Evolutionary conservation across 2,329 filamentous ascomycete genomes (phyloP), one percentile per base, ranked within the genome.

Genomic region (Arachnomyces sp.): DNA sequence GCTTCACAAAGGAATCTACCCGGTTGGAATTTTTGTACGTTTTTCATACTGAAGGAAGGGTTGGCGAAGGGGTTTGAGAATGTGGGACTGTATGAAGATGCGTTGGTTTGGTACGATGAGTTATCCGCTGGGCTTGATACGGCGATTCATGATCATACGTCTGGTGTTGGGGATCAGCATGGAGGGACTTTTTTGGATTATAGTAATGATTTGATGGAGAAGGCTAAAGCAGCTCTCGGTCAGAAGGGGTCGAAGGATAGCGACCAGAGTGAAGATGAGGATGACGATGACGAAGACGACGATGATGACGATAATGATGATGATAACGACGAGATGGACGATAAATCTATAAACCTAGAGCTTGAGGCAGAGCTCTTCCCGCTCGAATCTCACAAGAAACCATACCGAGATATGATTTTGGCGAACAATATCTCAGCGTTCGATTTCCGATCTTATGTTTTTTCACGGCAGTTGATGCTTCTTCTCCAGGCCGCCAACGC

Each of bases 11-110:
- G 90, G 34, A 81, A 72, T 28, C 66, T 98, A 13, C 92, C 92
- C 0, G 92, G 92, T 0, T 98, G 92, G 92, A 98, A 98, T 57
- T 98, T 98, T 58, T 96, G 92, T 63, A 98, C 92, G 0, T 98
- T 98, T 59, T 98, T 98, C 59, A 89, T 98, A 12, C 72, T 98
- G 7, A 98, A 98, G 56, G 92, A 98, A 61, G 92, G 92, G 0
- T 68, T 98, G 28, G 90, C 92, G 1, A 77, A 86, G 49, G 93
- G 90, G 0, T 94, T 98, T 50, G 93, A 98, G 61, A 96, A 86
- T 57, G 89, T 96, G 2, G 93, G 93, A 1, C 70, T 98, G 7
- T 86, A 95, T 7, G 92, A 98, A 56, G 92, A 98, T 71, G 90
- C 92, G 2, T 67, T 98, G 30, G 84, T 92, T 3, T 87, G 88